Evolutionary conservation across 1,139 yeast genomes (phyloP), one percentile per base, ranked within the genome.

Genomic region (Pichia sp.): DNA sequence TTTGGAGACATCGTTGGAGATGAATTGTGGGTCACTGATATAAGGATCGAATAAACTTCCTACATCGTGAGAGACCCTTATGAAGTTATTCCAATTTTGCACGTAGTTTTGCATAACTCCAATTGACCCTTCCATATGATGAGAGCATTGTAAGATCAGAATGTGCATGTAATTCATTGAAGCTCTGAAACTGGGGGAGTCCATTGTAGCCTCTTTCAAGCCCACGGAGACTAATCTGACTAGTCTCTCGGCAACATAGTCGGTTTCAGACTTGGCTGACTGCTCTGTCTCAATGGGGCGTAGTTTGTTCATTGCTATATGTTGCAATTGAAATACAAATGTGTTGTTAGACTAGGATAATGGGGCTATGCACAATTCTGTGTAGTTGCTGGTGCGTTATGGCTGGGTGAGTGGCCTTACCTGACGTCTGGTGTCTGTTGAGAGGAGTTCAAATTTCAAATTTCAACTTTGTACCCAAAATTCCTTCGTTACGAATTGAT

Each of bases 121-220:
- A 1, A 72, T 51, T 15, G 82, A 60, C 1, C 79, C 78, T 18
- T 69, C 71, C 11, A 85, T 56, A 88, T 96, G 83, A 39, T 69
- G 69, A 38, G 82, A 87, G 22, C 86, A 68, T 33, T 74, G 71
- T 23, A 69, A 74, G n/a, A 86, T 62, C 52, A 84, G 88, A 18
- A 64, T 58, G 44, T 79, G 81, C 42, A 74, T 58, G 52, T 78
- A 85, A 51, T 83, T 80, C 28, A 74, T 69, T 5, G 79, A 69
- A 0, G 97, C 95, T 33, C 97, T 64, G 59, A 91, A 91, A 30
- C 88, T 74, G 3, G 97, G 97, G 4, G 94, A 79, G 58, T 91
- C 97, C 38, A 86, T 59, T 0, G 95, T 87, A 0, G 96, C 96
- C 52, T 91, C 99, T 52, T 86, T 87, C 51, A 86, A 74, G 17